Evolutionary conservation across 768 basidiomycete genomes (phyloP), one percentile per base, ranked within the genome.

Genomic region (Butyriboletus loyo): DNA sequence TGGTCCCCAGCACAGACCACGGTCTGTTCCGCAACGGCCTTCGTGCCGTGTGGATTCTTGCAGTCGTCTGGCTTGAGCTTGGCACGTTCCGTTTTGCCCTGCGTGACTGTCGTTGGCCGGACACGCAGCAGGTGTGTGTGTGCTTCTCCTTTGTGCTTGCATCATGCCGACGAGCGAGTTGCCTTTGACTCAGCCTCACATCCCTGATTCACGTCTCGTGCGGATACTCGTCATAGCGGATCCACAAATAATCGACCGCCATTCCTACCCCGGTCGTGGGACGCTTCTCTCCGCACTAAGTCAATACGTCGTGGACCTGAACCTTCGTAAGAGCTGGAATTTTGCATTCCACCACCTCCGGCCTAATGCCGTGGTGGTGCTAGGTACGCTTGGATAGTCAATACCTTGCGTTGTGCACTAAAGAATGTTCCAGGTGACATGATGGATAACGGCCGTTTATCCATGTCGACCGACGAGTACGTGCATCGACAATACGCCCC

Each of bases 281-380:
- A 63, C 75, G 22, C 68, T 80, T 63, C 67, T 89, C 22, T 81
- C 82, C 50, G 77, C 76, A 49, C 60, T 92, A 6, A 80, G 80
- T 15, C 85, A 82, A 58, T 63, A 82, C 54, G 66, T 92, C 47
- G 85, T 89, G 46, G 90, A 96, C 73, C 75, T 89, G 54, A 91
- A 92, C 66, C 73, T 96, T 52, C 81, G 89, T 41, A 95, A 92
- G 71, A 87, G 78, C 62, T 97, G 93, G 94, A 77, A 78, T 50
- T 84, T 78, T 8, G 83, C 83, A 4, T 73, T 81, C 46, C 49
- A 40, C 35, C 70, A 74, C 7, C 74, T 81, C 48, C 72, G 69
- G 24, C 88, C 93, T 7, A 82, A 96, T 65, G 80, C 73, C 14
- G 80, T 96, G 5, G 73, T 97, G 2, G 88, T 96, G 56, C 75